Evolutionary conservation across 371 early-diverging fungal species (phyloP).

Genomic region (Paramicrosporidium saccamoebae): DNA sequence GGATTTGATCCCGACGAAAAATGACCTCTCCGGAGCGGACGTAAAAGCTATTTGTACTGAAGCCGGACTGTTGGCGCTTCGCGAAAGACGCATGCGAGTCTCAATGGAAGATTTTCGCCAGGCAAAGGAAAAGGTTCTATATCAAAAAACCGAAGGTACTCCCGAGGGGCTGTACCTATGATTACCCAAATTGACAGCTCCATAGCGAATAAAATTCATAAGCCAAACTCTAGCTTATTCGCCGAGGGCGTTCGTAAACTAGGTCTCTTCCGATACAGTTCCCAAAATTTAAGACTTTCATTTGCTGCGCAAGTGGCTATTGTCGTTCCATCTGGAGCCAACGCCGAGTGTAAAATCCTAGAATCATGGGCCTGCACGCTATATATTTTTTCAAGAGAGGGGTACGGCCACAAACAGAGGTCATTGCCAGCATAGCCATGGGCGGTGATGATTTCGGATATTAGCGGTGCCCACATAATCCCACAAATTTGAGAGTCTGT

Average conservation of each 20-base stretch:
- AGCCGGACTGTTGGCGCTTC: slow-evolving; percentile 88
- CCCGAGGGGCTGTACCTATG: slow-evolving; percentile 82
- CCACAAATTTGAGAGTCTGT: slow-evolving; percentile 83
- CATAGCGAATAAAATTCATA: too few relatives aligned
- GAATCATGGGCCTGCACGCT: slow-evolving; percentile 54
- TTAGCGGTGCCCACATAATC: slow-evolving; percentile 56
- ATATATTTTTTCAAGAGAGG: slow-evolving; percentile 29
- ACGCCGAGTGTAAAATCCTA: slow-evolving; percentile 54
- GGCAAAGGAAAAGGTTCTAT: slow-evolving; percentile 96
- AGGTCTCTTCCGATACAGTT: too few relatives aligned
- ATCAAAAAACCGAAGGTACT: slow-evolving; percentile 90
- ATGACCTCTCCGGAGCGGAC: slow-evolving; percentile 97
- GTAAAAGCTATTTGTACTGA: slow-evolving; percentile 99
- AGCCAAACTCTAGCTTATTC: too few relatives aligned
- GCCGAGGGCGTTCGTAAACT: too few relatives aligned
- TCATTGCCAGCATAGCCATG: slow-evolving; percentile 75
- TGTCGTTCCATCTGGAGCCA: slow-evolving; percentile 71
- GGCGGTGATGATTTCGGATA: slow-evolving; percentile 65
- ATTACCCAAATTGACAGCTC: too few relatives aligned
- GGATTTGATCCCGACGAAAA: slow-evolving; percentile 93
- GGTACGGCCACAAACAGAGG: slow-evolving; percentile 66
- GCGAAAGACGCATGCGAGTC: slow-evolving; percentile 97
- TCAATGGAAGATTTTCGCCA: slow-evolving; percentile 89
- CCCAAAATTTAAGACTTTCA: slow-evolving; percentile 94
- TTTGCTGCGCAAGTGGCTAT: slow-evolving; percentile 76